Base-by-base conservation (phyloP, 441 rosid genomes). In the Populus tomentosa region DNA sequence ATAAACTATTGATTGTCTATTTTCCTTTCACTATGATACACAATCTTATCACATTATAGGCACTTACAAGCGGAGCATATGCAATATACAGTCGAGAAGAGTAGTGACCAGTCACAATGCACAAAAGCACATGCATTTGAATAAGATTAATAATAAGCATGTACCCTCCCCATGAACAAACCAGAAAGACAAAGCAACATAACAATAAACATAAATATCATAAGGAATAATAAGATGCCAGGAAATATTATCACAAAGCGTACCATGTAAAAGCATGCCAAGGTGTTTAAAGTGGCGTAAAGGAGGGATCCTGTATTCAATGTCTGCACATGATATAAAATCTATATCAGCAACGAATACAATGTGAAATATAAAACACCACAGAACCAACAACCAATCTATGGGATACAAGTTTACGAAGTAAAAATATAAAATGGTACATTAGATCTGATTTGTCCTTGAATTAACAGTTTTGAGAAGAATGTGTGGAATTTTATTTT, bases 111-210 rank as follows among this genome's bases (percentile, higher is more conserved):
- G 98, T 97, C 76, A 94, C 97, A 36, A 97, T 92, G 89, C 99
- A 97, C 75, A 94, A 82, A 81, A 97, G 94, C 76, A 88, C 99
- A 75, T 97, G 98, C 93, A 94, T 97, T 66, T 98, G 99, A 83
- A 97, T 97, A 78, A 97, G 94, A 82, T 97, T 97, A 87, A 97
- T 93, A 80, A 97, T 97, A 82, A 94, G 93, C 71, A 98, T 97
- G 88, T 97, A 97, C 59, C 99, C 99, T 88, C 97, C 99, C 99
- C 99, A 93, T 26, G 99, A 97, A 86, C 98, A 94, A 64, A 97
- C 99, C 98, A 94, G 85, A 69, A 86, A 84, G 62, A 83, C 63
- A 77, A 77, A 6, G 36, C 24, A 59, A 73, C 9, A 74, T 8
- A 69, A 9, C 10, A 74, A 59, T 67, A 76, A 78, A 61, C 67